Base-by-base conservation (phyloP, 2,329 filamentous ascomycete genomes). In the Clathrospora elynae region DNA sequence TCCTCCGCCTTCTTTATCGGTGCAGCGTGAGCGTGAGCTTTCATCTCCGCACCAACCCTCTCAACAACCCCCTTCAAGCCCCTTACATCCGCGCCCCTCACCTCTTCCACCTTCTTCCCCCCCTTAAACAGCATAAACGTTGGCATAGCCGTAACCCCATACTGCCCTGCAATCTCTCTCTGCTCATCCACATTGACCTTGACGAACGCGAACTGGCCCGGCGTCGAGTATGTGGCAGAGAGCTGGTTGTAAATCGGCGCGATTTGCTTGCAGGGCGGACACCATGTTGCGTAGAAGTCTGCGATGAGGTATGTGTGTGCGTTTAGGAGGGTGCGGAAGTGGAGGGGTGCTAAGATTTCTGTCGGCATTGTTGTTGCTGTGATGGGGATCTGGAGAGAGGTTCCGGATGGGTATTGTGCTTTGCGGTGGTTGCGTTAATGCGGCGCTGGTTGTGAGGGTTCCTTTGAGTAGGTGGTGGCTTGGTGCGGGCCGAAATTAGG, bases 101-200 rank as follows among this genome's bases (percentile, higher is more conserved):
- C 51, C 39, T 57, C 60, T 35, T 66, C 57, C 2, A 62, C 37
- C 12, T 61, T 51, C 49, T 65, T 61, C 2, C 64, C 64, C 2
- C 62, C 49, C 46, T 64, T 69, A 41, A 68, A 67, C 2, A 68
- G 25, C 33, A 68, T 12, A 30, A 69, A 69, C 0, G 64, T 69
- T 3, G 66, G 66, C 56, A 67, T 66, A 18, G 79, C 77, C n/a
- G 70, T 70, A 8, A 82, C 74, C 9, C 72, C 70, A 44, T 78
- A 72, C 31, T 77, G 72, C 25, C 66, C 61, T 3, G 78, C 75
- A 4, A 80, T 67, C 31, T 75, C 71, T 10, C 70, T 64, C 42
- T 78, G 72, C 44, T 75, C 75, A 53, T 82, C 79, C 17, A 81
- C 78, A 37, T 82, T 77, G 35, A 81, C 71, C 63, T 81, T 80